These are phyloP conservation scores for Hypoxylon rickii DNA, from an alignment of 495 filamentous ascomycete species.

Conservation along the genomic window DNA sequence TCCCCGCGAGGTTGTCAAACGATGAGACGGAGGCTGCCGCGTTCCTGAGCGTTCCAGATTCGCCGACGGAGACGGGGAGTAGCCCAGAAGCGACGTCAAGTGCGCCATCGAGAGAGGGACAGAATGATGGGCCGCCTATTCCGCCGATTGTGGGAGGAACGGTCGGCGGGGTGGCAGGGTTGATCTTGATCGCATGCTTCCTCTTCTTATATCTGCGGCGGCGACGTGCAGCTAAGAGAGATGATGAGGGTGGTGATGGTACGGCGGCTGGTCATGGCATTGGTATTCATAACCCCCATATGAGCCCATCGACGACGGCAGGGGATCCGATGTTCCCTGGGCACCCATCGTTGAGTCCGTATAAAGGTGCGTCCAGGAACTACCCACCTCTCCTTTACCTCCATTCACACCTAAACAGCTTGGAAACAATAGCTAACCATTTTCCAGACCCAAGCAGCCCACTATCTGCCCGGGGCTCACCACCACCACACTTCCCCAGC, in stretches of 20 bases:
- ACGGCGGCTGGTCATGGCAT: too few relatives aligned
- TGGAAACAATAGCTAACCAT: too few relatives aligned
- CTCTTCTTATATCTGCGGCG: slow-evolving; percentile 6
- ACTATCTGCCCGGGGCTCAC: neutral
- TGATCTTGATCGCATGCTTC: slow-evolving; percentile 10
- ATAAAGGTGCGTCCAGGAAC: neutral
- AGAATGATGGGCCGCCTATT: neutral
- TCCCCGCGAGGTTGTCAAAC: slow-evolving; percentile 7
- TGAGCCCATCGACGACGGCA: neutral
- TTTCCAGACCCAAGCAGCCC: neutral
- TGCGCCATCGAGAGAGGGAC: neutral
- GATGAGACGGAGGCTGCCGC: neutral
- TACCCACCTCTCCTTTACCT: neutral
- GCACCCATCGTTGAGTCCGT: slow-evolving; percentile 1
- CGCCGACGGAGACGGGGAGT: neutral
- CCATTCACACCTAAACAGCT: too few relatives aligned
- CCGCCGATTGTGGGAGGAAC: slow-evolving; percentile 13
- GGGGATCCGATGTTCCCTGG: neutral
- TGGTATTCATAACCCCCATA: too few relatives aligned
- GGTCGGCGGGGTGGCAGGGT: slow-evolving; percentile 5
- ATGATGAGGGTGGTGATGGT: neutral
- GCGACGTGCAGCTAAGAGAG: neutral
- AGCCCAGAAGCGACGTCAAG: neutral
- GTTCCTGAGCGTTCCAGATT: too few relatives aligned
- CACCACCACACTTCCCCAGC: neutral